phyloP scores from a whole-genome alignment of 2,329 filamentous ascomycete species.

The Clonostachys byssicola region DNA sequence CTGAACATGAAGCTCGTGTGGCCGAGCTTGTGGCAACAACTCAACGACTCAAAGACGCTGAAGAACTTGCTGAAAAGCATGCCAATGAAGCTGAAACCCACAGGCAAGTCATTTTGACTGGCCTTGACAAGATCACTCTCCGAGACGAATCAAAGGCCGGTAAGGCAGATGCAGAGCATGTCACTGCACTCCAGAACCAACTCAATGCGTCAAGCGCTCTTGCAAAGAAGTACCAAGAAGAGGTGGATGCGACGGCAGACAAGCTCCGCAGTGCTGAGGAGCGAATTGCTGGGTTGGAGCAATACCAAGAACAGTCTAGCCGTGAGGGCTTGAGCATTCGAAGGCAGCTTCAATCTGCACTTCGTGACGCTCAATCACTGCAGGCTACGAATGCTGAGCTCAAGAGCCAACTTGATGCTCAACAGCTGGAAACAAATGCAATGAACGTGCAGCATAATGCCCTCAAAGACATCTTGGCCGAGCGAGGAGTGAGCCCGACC shows the following conservation, averaged over 20 bases:
- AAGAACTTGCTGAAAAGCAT: slow-evolving; percentile 84
- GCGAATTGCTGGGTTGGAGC: slow-evolving; percentile 91
- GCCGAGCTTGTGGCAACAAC: slow-evolving; percentile 72
- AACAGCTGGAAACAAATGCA: slow-evolving; percentile 92
- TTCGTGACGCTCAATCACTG: slow-evolving; percentile 80
- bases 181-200: slow-evolving; percentile 74
- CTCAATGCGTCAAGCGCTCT: slow-evolving; percentile 72
- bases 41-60: slow-evolving; percentile 75
- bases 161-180: slow-evolving; percentile 58
- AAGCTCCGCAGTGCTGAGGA: slow-evolving; percentile 91
- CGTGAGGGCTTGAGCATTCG: slow-evolving; percentile 87
- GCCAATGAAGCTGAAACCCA: slow-evolving; percentile 85
- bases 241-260: slow-evolving; percentile 82
- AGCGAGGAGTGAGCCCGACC: slow-evolving; percentile 80
- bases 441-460: slow-evolving; percentile 88
- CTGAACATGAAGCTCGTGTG: slow-evolving; percentile 77
- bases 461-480: slow-evolving; percentile 85
- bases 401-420: slow-evolving; percentile 75
- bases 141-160: slow-evolving; percentile 43
- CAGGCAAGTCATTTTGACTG: slow-evolving; percentile 74
- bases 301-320: slow-evolving; percentile 95
- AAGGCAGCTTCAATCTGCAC: slow-evolving; percentile 79
- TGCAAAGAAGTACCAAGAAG: slow-evolving; percentile 83
- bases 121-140: slow-evolving; percentile 69
- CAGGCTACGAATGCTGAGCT: slow-evolving; percentile 78